These are phyloP conservation scores for Aspergillus affinis DNA, from an alignment of 495 filamentous ascomycete species.

Conservation along the genomic window DNA sequence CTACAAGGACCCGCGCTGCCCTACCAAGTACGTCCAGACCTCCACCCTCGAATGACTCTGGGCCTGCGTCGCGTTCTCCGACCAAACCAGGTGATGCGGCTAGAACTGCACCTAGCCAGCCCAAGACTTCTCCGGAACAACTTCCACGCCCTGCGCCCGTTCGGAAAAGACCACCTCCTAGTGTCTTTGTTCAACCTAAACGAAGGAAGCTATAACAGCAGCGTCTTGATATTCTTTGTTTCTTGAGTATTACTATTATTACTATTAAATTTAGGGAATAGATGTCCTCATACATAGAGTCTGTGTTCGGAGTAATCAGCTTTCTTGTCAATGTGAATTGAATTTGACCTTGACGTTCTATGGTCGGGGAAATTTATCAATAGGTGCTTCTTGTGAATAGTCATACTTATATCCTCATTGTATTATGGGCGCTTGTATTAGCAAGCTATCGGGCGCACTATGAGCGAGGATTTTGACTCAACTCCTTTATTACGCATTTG, in stretches of 20 bases:
- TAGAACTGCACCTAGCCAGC: conserved; percentile 1
- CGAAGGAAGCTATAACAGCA: conserved; percentile 26
- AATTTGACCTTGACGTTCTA: too few species aligned
- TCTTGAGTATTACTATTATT: conserved; percentile 1
- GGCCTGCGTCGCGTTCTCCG: conserved; percentile 1
- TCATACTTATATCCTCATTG: neutral
- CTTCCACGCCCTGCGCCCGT: conserved; percentile 23
- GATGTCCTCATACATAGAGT: neutral
- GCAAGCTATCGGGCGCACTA: too few species aligned
- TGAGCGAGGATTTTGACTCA: too few species aligned
- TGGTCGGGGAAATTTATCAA: neutral
- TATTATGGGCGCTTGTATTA: too few species aligned
- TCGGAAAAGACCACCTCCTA: conserved; percentile 35
- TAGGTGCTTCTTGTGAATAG: neutral
- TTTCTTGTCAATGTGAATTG: too few species aligned
- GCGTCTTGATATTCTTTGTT: conserved; percentile 6
- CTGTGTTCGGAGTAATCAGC: neutral
- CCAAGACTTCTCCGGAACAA: conserved; percentile 14
- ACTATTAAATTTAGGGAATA: conserved; percentile 2
- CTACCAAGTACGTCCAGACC: conserved; percentile 3
- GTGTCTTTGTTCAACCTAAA: conserved; percentile 43
- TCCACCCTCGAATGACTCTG: conserved; percentile 7
- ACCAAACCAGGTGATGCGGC: conserved; percentile 2
- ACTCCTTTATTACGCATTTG: too few species aligned
- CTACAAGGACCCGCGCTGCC: neutral